Evolutionary conservation across 768 basidiomycete genomes (phyloP), one percentile per base, ranked within the genome.

Genomic region (Agaricus subrufescens): DNA sequence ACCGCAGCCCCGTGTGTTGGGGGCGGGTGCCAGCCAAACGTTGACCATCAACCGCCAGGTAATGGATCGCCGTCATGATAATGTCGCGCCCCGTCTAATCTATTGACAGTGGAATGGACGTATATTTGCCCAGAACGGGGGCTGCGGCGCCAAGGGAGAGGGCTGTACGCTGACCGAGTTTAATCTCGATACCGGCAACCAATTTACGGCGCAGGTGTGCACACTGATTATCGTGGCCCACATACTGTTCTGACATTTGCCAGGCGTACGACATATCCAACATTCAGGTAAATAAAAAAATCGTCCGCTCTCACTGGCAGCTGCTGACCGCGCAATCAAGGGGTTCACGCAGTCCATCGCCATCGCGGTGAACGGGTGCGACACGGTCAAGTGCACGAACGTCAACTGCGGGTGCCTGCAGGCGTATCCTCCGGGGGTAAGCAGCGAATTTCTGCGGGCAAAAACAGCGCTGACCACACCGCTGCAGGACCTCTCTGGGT

Each of bases 181-280:
- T 47, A 76, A 76, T 48, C 66, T 76, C 23, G 74, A 74, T 62
- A 69, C 68, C 0, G 71, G 70, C 12, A 64, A 62, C 45, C 37
- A 56, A 14, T 67, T 58, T 34, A 68, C 67, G 0, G 60, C 67
- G 12, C 67, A 70, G 59, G 67, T 65, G 49, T 37, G 56, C 46
- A 11, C 11, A 2, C 3, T 4, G 11, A 10, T 5, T 19, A 19
- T 19, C 38, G 10, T 10, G 14, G 2, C 34, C 29, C 37, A 7
- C 50, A 27, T 0, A 15, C 4, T 15, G 54, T 42, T 30, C 37
- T 23, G 39, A 37, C 30, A 4, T 25, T 44, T 15, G 37, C 48
- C 52, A 75, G 64, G 70, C 72, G 12, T 75, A 76, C 59, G 75
- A 76, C 54, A 73, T 76, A 27, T 75, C 74, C 40, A 76, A 75